Evolutionary conservation across 2,329 filamentous ascomycete species (phyloP).

Genomic region (Claviceps pazoutovae): DNA sequence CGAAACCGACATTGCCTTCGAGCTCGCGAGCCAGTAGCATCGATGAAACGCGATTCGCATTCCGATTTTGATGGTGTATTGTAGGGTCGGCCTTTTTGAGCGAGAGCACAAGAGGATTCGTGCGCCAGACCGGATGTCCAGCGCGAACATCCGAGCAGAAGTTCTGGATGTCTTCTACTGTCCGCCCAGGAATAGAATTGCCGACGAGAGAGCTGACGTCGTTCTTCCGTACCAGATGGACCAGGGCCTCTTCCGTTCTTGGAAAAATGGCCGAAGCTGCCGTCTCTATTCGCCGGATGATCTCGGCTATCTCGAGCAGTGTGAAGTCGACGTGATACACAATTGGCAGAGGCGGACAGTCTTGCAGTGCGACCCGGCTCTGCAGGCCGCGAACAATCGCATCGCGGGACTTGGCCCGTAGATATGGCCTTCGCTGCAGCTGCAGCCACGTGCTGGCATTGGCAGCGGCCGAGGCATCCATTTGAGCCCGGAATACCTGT

Average conservation of each 20-base stretch:
- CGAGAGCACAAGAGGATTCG: conserved; percentile 13
- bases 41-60: conserved; percentile 19
- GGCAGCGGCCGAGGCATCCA: neutral
- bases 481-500: neutral
- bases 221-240: conserved; percentile 8
- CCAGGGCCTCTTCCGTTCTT: conserved; percentile 10
- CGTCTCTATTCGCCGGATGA: conserved; percentile 11
- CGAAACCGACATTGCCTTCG: conserved; percentile 29
- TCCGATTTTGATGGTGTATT: conserved; percentile 4
- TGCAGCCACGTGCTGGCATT: conserved; percentile 2
- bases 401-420: conserved; percentile 13
- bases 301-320: conserved; percentile 20
- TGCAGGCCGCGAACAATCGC: conserved; percentile 14
- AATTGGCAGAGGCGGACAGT: conserved; percentile 4
- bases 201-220: conserved; percentile 14
- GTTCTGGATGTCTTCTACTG: conserved; percentile 15
- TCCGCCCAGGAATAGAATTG: conserved; percentile 12
- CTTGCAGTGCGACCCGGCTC: conserved; percentile 2
- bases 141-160: conserved; percentile 19
- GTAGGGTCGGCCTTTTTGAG: conserved; percentile 8
- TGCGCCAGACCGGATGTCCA: conserved; percentile 6
- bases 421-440: conserved; percentile 13
- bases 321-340: conserved; percentile 34
- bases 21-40: conserved; percentile 37
- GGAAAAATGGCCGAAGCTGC: conserved; percentile 7